Base-by-base conservation (phyloP, 768 basidiomycete species). In the Tricholoma sp. region DNA sequence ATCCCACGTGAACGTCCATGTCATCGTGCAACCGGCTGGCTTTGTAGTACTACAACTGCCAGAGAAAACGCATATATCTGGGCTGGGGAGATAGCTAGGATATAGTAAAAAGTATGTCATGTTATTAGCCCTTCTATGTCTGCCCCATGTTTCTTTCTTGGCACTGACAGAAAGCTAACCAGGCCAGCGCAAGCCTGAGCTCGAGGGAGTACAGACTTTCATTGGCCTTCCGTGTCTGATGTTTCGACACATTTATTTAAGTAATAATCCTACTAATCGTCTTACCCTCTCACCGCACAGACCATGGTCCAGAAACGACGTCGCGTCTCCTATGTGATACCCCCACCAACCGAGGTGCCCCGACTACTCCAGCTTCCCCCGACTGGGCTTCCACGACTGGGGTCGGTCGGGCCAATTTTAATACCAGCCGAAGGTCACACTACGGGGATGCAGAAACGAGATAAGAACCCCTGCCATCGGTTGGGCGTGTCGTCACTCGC, bases 401-500 rank as follows among this genome's bases (percentile, higher is more conserved):
- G 94, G 11, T 76, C 79, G 7, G 79, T 84, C 4, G 78, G 80
- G 0, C 94, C 94, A 2, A 75, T 92, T 37, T 75, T 96, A 52
- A 68, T 84, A 47, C 71, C 70, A 32, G 53, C 62, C 15, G 74
- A 72, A 56, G 44, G 52, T 20, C 63, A 64, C 7, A 65, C 63
- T 51, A 59, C 57, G 50, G 65, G 63, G 17, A 53, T 55, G 48
- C 61, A 61, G 2, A 68, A 63, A 55, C 63, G 67, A 48, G 59
- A 65, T 13, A 70, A 70, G 10, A 83, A 89, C 59, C 89, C 91
- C n/a, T 80, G 86, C 32, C 94, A 98, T 72, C 83, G 93, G 18
- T 81, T 98, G 0, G 92, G 92, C 3, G 85, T 94, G 36, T 84
- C 89, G 0, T 86, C 90, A 0, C 79, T 98, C n/a, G 94, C 91